Conservation (phyloP, 2,329 filamentous ascomycete species). For the Cercospora sp. region DNA sequence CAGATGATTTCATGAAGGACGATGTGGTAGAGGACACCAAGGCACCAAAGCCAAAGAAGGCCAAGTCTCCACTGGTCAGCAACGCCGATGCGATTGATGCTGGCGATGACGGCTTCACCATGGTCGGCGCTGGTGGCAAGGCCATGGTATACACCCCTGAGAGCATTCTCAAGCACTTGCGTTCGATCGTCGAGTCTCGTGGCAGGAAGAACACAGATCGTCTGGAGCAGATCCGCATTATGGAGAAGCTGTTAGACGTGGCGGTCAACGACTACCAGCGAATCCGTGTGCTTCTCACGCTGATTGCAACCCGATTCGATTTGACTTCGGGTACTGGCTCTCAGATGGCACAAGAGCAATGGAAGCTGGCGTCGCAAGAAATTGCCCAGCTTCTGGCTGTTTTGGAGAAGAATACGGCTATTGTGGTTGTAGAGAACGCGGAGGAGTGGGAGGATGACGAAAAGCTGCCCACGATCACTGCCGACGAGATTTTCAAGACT, state of each 20-base stretch:
- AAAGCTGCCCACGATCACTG: constrained; percentile 73
- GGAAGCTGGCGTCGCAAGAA: constrained; percentile 91
- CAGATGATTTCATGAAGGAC: constrained; percentile 84
- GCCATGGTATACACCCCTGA: constrained; percentile 91
- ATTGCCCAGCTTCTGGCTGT: constrained; percentile 74
- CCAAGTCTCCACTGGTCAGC: constrained; percentile 50
- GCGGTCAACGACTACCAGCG: constrained; percentile 88
- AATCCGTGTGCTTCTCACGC: constrained; percentile 84
- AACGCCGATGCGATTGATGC: constrained; percentile 55
- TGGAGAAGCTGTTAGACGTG: constrained; percentile 94
- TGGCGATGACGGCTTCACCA: constrained; percentile 84
- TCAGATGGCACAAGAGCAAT: constrained; percentile 93
- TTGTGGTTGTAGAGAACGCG: constrained; percentile 84
- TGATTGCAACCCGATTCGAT: constrained; percentile 94
- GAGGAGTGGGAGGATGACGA: constrained; percentile 99
- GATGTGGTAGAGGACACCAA: constrained; percentile 69
- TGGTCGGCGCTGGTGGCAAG: constrained; percentile 85
- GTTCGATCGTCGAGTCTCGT: constrained; percentile 88
- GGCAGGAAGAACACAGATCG: constrained; percentile 99
- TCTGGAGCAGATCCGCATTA: constrained; percentile 88
- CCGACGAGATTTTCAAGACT: constrained; percentile 81
- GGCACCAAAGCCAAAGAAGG: constrained; percentile 54
- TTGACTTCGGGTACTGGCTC: constrained; percentile 74
- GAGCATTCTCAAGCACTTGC: constrained; percentile 95
- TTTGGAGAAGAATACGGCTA: constrained; percentile 75